A percentile compares a stretch with the other conserved stretches of the same genome.
Evolutionary conservation across 106 monocot genomes (phyloP).

Genomic region (Dioscorea zingiberensis): DNA sequence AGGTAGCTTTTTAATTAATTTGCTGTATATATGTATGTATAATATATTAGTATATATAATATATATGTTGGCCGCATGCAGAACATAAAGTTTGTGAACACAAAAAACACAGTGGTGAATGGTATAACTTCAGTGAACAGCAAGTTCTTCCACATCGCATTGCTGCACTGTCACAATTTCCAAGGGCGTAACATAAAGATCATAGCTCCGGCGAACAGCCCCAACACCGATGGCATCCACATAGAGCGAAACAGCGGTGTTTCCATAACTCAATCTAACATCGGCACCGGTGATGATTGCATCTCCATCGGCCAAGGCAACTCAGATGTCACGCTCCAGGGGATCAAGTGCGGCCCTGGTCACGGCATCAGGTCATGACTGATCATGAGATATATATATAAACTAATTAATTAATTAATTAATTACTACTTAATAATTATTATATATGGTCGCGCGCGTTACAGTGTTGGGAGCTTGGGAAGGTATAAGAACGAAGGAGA

Average conservation of each 20-base stretch:
- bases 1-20: no score
- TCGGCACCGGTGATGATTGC: constrained; percentile 79
- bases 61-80: constrained; percentile 1
- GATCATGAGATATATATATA: not conserved
- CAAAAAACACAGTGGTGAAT: constrained; percentile 18
- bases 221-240: constrained; percentile 83
- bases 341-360: constrained; percentile 59
- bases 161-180: constrained; percentile 27
- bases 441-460: no score
- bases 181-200: constrained; percentile 25
- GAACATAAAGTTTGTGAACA: constrained; percentile 37
- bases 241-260: constrained; percentile 34
- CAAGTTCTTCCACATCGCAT: constrained; percentile 58
- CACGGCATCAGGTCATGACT: constrained; percentile 56
- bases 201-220: constrained; percentile 46
- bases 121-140: constrained; percentile 51
- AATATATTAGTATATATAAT: no score
- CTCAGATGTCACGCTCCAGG: constrained; percentile 10
- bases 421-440: no score
- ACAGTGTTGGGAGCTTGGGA: constrained; percentile 61
- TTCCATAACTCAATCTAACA: constrained; percentile 18
- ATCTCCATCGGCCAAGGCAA: constrained; percentile 60
- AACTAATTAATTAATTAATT: no score
- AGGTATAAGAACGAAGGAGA: constrained; percentile 38
- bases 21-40: not conserved